Base-by-base conservation (phyloP, 495 filamentous ascomycete genomes). In the Staphylotrichum longicolle region DNA sequence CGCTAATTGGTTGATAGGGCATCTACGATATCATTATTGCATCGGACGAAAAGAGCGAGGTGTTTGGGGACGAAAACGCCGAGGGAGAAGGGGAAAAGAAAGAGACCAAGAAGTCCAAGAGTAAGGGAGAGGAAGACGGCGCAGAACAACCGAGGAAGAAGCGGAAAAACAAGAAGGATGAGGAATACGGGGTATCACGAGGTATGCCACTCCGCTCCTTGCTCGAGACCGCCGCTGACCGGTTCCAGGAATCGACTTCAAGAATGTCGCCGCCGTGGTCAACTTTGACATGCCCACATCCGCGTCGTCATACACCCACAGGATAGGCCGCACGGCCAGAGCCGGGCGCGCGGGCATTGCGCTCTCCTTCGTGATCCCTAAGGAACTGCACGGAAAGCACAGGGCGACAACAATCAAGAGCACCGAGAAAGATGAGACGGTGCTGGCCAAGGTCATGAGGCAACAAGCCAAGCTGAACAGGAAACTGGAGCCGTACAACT, bases 11-110 rank as follows among this genome's bases (percentile, higher is more conserved):
- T 41, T 42, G 9, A 30, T 37, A 57, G 53, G 69, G 69, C 12
- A 70, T 73, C 30, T 99, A 98, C 77, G 93, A 98, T 64, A 96
- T 98, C 62, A 91, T 99, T 60, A 93, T 99, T 67, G 94, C 94
- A 5, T 90, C 90, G 0, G 94, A 98, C 70, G 94, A 98, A 72
- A 87, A 90, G 63, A 68, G 62, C 69, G 93, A 96, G 71, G 80
- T 95, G 5, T 68, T 96, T 57, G 89, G 90, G 4, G 78, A 85
- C 37, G 83, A 83, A 68, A 69, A 81, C 65, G 72, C 82, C 70
- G 61, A 65, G 35, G 63, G 71, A 30, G 71, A 65, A 8, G 66
- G 60, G 27, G 68, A 70, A 34, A 68, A 66, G 33, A 65, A 70
- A 60, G 70, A 75, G 45, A 50, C 69, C 2, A 64, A 68, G 49